Conservation (phyloP, 306 rosid species). For the Cercis canadensis region DNA sequence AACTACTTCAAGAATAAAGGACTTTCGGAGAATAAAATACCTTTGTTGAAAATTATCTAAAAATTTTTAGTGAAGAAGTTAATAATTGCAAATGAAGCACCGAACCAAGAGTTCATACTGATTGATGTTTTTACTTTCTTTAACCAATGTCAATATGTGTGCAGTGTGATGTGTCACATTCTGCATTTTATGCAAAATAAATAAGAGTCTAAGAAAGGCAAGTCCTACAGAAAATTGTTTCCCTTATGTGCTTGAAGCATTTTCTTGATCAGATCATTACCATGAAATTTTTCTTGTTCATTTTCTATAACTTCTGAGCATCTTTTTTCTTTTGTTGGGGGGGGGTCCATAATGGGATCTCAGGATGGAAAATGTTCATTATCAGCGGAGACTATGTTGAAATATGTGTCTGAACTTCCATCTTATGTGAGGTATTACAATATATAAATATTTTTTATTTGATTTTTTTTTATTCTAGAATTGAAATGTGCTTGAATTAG, state of each 20-base stretch:
- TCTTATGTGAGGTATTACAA: constrained; percentile 52
- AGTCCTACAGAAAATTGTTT: not conserved
- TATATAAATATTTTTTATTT: constrained; percentile 14
- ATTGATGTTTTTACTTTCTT: constrained; percentile 15
- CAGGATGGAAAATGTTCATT: constrained; percentile 56
- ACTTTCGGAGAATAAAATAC: no score
- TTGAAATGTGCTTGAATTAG: constrained; percentile 29
- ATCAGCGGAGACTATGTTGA: constrained; percentile 42
- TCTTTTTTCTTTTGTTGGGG: not conserved
- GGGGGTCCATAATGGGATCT: constrained; percentile 32
- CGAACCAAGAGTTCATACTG: not conserved
- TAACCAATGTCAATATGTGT: constrained; percentile 5
- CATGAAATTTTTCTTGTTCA: constrained; percentile 3
- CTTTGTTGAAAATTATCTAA: not conserved
- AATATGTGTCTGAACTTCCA: constrained; percentile 60
- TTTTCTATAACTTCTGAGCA: constrained; percentile 15
- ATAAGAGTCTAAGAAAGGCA: not conserved
- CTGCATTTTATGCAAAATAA: constrained; percentile 10
- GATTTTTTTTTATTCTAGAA: not conserved
- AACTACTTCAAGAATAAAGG: no score
- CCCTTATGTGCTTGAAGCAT: not conserved
- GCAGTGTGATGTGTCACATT: constrained; percentile 8
- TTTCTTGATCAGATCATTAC: constrained; percentile 27
- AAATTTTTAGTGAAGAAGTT: not conserved
- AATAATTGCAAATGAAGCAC: not conserved